Conservation (phyloP, 805 yeast species). For the Sungouiella blattae region DNA sequence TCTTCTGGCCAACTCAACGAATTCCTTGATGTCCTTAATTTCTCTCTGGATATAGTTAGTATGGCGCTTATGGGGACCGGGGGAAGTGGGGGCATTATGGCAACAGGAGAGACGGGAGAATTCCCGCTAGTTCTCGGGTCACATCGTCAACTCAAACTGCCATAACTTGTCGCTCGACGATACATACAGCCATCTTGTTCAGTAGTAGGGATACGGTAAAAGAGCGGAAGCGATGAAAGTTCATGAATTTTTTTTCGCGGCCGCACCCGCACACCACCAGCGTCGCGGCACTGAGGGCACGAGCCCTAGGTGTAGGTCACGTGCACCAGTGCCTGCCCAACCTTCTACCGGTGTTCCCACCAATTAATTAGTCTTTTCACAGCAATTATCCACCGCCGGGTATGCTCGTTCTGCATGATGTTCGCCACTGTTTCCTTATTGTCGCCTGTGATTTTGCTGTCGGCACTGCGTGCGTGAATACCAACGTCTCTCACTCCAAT, state of each 20-base stretch:
- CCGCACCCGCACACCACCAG: background rate
- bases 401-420: constrained; percentile 73
- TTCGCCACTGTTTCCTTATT: constrained; percentile 48
- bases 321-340: background rate
- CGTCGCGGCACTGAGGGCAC: constrained; percentile 11
- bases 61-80: no score
- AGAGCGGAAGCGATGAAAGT: constrained; percentile 1
- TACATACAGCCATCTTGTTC: constrained; percentile 22
- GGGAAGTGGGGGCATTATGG: background rate
- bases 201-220: constrained; percentile 6
- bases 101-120: no score
- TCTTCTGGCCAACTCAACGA: constrained; percentile 95
- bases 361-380: constrained; percentile 63
- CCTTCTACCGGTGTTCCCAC: constrained; percentile 7
- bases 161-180: no score
- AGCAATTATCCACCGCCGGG: constrained; percentile 73
- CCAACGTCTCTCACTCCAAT: constrained; percentile 79
- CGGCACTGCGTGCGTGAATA: constrained; percentile 71
- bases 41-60: constrained; percentile 47
- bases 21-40: constrained; percentile 95
- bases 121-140: no score
- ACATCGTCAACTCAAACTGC: no score
- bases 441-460: constrained; percentile 52
- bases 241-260: constrained; percentile 7
- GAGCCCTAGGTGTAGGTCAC: constrained; percentile 9